Conservation (phyloP, 176 grass and related monocot species). For the Carex parvula region DNA sequence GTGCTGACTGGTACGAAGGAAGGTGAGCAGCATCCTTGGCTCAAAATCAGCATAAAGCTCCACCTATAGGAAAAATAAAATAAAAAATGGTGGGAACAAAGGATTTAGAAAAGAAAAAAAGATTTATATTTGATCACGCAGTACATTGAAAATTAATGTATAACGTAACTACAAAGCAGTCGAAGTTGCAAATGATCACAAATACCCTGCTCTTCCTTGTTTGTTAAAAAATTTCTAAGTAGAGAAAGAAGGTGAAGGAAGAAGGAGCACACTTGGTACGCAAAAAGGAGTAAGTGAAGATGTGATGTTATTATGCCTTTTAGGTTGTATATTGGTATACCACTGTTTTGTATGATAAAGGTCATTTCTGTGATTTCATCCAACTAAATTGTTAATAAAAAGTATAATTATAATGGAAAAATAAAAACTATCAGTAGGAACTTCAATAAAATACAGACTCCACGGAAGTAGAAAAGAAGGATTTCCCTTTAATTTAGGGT, state of each 20-base stretch:
- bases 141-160: constrained; percentile 10
- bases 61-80: constrained; percentile 40
- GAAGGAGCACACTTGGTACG: not conserved
- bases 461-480: not conserved
- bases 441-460: not conserved
- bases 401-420: not conserved
- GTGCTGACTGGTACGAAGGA: constrained; percentile 91
- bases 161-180: not conserved
- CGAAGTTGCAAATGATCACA: not conserved
- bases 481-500: not conserved
- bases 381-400: not conserved
- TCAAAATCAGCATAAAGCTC: constrained; percentile 97
- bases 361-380: not conserved
- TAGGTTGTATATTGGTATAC: not conserved
- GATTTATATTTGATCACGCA: not conserved
- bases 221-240: not conserved
- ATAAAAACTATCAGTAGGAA: constrained; percentile 10
- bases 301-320: not conserved
- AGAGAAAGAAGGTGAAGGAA: not conserved
- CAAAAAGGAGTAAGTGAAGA: not conserved
- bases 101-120: not conserved
- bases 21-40: constrained; percentile 71
- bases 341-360: not conserved
- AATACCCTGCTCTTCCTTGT: not conserved
- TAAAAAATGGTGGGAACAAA: constrained; percentile 6